These are phyloP conservation scores for Botrytis galanthina DNA, from an alignment of 2,329 filamentous ascomycete genomes.

Conservation along the genomic window DNA sequence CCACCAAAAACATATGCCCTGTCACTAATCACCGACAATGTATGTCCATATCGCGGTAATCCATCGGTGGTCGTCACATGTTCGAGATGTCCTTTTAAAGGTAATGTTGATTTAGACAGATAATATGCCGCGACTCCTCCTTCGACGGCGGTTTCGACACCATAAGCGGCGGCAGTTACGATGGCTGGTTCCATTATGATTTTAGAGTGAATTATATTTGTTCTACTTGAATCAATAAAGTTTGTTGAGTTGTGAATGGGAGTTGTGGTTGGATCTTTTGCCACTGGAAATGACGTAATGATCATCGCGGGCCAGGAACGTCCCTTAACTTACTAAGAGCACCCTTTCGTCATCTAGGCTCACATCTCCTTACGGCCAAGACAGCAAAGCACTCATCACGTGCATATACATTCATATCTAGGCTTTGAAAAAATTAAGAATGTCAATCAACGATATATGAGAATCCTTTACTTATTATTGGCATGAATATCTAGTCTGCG, in stretches of 20 bases:
- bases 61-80: slow-evolving; percentile 6
- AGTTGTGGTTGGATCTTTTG: neutral
- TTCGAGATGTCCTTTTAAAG: slow-evolving; percentile 3
- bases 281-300: neutral
- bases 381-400: neutral
- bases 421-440: neutral
- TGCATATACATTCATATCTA: neutral
- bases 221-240: neutral
- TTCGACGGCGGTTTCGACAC: slow-evolving; percentile 1
- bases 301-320: neutral
- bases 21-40: slow-evolving; percentile 14
- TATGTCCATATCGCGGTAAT: slow-evolving; percentile 3
- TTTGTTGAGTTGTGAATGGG: neutral
- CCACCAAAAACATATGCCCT: slow-evolving; percentile 17
- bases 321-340: neutral
- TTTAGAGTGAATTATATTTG: slow-evolving; percentile 3
- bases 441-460: neutral
- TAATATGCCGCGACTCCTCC: slow-evolving; percentile 14
- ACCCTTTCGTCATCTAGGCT: neutral
- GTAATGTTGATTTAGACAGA: slow-evolving; percentile 11
- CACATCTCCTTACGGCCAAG: neutral
- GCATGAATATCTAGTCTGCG: neutral
- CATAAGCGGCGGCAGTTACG: slow-evolving; percentile 4
- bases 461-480: neutral
- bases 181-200: slow-evolving; percentile 5